A percentile compares a stretch with the other conserved stretches of the same genome.
Evolutionary conservation across 257 asterid species (phyloP).

Genomic region (Solanum ossicruentum): DNA sequence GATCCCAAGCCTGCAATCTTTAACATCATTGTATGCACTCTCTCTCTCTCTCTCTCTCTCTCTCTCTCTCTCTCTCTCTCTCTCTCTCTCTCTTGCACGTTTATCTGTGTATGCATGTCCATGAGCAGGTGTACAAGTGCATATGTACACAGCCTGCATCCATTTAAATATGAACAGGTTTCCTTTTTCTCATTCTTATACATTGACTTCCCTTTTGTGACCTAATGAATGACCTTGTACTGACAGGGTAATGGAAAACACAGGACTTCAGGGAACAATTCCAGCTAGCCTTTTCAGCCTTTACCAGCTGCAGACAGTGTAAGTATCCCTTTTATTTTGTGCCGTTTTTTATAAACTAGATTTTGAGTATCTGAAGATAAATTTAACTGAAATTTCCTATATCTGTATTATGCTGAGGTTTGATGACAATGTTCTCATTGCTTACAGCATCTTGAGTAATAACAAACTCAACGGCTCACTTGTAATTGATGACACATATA

Average conservation of each 20-base stretch:
- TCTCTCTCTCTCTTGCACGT: not conserved
- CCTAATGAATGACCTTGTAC: not conserved
- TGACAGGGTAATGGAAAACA: conserved; percentile 61
- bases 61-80: no score
- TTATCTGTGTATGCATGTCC: not conserved
- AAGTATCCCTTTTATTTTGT: conserved; percentile 6
- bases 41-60: not conserved
- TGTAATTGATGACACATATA: conserved; percentile 1
- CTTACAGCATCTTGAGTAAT: conserved; percentile 37
- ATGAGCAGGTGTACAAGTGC: not conserved
- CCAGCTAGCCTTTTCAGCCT: conserved; percentile 44
- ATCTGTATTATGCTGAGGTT: not conserved
- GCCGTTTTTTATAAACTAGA: not conserved
- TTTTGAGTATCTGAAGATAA: not conserved
- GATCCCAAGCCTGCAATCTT: conserved; percentile 44
- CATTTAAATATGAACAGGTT: not conserved
- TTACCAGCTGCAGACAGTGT: conserved; percentile 68
- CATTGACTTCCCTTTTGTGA: not conserved
- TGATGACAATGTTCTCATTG: not conserved
- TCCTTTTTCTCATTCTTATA: not conserved
- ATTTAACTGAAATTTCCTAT: not conserved
- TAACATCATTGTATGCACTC: conserved; percentile 52
- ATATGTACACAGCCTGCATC: not conserved
- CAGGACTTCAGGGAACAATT: conserved; percentile 41
- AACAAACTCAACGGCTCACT: conserved; percentile 10